A percentile compares a stretch with the other conserved stretches of the same genome.
Evolutionary conservation across 306 rosid genomes (phyloP).

Genomic region (Cotoneaster glaucophyllus): DNA sequence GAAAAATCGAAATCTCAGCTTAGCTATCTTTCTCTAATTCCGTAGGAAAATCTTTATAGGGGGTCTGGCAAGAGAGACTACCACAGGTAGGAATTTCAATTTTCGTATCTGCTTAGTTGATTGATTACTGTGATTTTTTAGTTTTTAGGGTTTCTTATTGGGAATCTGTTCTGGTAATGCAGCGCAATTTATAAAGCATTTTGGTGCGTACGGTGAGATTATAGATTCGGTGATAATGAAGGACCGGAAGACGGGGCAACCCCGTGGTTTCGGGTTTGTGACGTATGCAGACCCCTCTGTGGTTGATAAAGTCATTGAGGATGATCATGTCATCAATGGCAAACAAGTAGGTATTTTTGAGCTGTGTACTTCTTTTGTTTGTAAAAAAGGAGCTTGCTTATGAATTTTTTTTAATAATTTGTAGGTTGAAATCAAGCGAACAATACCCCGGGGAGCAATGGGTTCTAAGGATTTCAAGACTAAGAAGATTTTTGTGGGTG

Average conservation of each 20-base stretch:
- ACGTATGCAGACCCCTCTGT: constrained; percentile 77
- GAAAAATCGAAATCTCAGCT: constrained; percentile 10
- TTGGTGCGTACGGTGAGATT: constrained; percentile 78
- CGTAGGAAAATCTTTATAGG: constrained; percentile 97
- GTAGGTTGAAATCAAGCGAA: constrained; percentile 91
- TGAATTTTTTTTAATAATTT: constrained; percentile 15
- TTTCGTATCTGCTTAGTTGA: constrained; percentile 1
- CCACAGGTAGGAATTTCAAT: constrained; percentile 57
- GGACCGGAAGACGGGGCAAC: constrained; percentile 89
- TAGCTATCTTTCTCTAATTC: constrained; percentile 25
- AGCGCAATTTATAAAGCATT: constrained; percentile 84
- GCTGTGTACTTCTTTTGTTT: background rate
- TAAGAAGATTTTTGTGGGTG: constrained; percentile 88
- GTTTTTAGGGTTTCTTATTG: constrained; percentile 9
- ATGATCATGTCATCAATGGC: constrained; percentile 68
- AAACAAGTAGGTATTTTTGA: constrained; percentile 49
- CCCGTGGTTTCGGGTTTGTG: constrained; percentile 92
- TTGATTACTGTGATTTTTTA: background rate
- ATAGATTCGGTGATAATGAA: constrained; percentile 89
- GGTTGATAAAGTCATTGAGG: constrained; percentile 86
- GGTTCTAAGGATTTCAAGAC: constrained; percentile 87
- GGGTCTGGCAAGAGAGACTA: constrained; percentile 94
- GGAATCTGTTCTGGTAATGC: constrained; percentile 22
- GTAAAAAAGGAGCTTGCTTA: background rate
- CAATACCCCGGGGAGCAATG: constrained; percentile 83